Evolutionary conservation across 345 rosid species (phyloP).

Genomic region (Garcia nutans): DNA sequence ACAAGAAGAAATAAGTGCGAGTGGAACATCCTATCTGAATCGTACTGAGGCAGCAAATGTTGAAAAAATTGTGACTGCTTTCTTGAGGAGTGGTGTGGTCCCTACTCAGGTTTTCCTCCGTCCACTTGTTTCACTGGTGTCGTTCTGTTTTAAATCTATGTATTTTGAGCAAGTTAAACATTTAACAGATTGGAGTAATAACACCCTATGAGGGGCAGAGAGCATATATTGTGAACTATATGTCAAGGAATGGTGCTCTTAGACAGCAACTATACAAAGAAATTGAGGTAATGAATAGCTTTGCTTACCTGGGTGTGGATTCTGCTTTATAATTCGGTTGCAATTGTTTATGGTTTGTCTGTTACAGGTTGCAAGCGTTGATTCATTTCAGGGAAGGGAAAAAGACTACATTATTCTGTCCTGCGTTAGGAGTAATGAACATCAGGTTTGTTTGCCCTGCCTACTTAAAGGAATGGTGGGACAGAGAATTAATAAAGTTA

Average conservation of each 20-base stretch:
- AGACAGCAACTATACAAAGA: conserved; percentile 98
- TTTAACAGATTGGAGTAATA: conserved; percentile 86
- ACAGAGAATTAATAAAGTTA: background rate
- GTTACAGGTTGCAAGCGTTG: conserved; percentile 91
- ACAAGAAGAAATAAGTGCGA: conserved; percentile 99
- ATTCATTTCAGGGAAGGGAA: conserved; percentile 99
- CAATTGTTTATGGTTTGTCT: conserved; percentile 14
- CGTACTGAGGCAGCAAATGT: conserved; percentile 99
- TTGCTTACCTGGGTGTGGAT: conserved; percentile 3
- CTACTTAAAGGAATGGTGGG: background rate
- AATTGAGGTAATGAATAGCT: conserved; percentile 67
- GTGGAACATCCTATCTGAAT: conserved; percentile 95
- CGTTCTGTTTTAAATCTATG: background rate
- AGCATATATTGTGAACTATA: conserved; percentile 96
- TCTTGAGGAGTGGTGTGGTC: conserved; percentile 95
- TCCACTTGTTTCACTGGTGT: background rate
- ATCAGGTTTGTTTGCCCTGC: conserved; percentile 63
- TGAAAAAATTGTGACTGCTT: conserved; percentile 97
- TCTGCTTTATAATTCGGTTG: conserved; percentile 5
- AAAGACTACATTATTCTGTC: conserved; percentile 97
- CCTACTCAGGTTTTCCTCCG: conserved; percentile 72
- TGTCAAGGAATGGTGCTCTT: conserved; percentile 97
- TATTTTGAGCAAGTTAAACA: conserved; percentile 8
- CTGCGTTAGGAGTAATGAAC: conserved; percentile 98
- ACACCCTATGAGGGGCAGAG: conserved; percentile 99